Conservation (phyloP, 139 green algal species). For the Auxenochlorella pyrenoidosa region DNA sequence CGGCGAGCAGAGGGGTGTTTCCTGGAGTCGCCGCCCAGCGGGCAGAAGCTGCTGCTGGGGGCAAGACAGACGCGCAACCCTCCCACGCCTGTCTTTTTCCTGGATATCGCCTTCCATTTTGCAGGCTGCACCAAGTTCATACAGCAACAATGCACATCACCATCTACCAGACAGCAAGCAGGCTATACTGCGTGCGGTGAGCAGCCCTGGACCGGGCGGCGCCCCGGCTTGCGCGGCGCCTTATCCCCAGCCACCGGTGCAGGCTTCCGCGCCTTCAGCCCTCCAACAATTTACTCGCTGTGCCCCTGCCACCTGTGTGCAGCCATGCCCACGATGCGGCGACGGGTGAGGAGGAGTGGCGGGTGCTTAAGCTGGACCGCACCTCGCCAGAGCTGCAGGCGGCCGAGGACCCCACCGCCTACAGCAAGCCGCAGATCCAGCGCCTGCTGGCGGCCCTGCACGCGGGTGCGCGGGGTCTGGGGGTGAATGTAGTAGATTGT, state of each 20-base stretch:
- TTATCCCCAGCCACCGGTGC: background rate
- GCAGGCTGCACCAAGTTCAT: background rate
- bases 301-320: background rate
- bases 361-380: conserved; percentile 65
- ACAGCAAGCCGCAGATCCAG: conserved; percentile 63
- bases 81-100: background rate
- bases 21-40: no score
- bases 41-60: no score
- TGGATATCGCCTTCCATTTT: background rate
- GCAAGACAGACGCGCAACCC: no score
- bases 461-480: conserved; percentile 7
- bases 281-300: background rate
- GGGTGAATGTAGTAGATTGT: no score
- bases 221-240: background rate
- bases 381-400: conserved; percentile 33
- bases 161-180: conserved; percentile 21
- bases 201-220: background rate
- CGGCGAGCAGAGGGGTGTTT: no score
- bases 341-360: conserved; percentile 30
- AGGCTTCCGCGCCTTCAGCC: background rate
- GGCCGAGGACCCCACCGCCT: conserved; percentile 62
- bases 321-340: background rate
- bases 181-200: conserved; percentile 18
- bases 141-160: conserved; percentile 15
- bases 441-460: conserved; percentile 61